Conservation (phyloP, 371 early-diverging fungal genomes). For the Lichtheimia ornata region DNA sequence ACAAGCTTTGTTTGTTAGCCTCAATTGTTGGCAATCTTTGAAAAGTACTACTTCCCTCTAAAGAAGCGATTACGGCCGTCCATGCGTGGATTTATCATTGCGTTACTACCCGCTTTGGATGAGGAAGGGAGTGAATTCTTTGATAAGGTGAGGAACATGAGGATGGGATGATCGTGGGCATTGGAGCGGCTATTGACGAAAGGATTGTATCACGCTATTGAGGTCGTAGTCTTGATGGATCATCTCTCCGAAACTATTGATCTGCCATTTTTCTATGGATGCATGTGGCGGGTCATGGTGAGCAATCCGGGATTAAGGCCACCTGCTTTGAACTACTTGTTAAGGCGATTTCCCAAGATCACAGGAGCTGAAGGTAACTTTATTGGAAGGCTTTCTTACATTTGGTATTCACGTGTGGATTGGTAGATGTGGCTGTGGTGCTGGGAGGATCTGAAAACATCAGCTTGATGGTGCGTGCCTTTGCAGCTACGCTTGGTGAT, state of each 20-base stretch:
- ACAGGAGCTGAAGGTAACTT: conserved; percentile 60
- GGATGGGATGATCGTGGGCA: background rate
- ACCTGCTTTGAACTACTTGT: conserved; percentile 78
- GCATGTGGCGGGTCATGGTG: conserved; percentile 79
- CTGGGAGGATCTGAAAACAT: conserved; percentile 67
- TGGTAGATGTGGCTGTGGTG: conserved; percentile 64
- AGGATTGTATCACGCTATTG: conserved; percentile 6
- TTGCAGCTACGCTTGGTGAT: conserved; percentile 76
- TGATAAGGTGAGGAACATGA: conserved; percentile 47
- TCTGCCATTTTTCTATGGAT: conserved; percentile 75
- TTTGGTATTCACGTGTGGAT: background rate
- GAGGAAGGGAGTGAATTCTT: conserved; percentile 91
- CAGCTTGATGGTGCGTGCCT: conserved; percentile 74
- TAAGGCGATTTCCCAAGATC: conserved; percentile 74
- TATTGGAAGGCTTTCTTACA: background rate
- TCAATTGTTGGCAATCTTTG: conserved; percentile 76
- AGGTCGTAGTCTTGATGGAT: conserved; percentile 75
- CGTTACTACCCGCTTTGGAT: conserved; percentile 85
- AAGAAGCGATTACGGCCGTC: conserved; percentile 69
- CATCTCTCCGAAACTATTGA: conserved; percentile 68
- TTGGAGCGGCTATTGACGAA: background rate
- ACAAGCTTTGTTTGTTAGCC: conserved; percentile 49
- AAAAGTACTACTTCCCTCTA: conserved; percentile 75
- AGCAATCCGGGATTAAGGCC: conserved; percentile 69
- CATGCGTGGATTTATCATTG: conserved; percentile 81